Percentiles rank a stretch among this genome's conserved stretches.
Evolutionary conservation across 2,329 filamentous ascomycete genomes (phyloP).

Genomic region (Zymoseptoria crescenta): DNA sequence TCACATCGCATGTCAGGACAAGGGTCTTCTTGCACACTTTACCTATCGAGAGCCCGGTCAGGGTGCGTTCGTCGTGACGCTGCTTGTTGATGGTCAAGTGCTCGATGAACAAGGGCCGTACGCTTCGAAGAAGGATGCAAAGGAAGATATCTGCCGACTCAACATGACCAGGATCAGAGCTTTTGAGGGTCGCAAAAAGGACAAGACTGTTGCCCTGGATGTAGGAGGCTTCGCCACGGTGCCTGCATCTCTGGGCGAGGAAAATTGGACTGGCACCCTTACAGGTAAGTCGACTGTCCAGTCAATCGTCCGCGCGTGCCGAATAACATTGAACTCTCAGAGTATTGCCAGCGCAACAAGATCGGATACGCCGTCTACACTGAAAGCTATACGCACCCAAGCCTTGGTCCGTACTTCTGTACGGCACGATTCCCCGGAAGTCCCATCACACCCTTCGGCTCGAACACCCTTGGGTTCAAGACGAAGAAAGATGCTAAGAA

Average conservation of each 20-base stretch:
- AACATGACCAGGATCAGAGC: background rate
- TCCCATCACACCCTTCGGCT: slow-evolving; percentile 31
- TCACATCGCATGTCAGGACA: slow-evolving; percentile 12
- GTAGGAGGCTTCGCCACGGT: background rate
- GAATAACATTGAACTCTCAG: slow-evolving; percentile 18
- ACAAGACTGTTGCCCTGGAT: slow-evolving; percentile 12
- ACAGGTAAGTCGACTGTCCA: slow-evolving; percentile 13
- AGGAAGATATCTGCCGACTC: background rate
- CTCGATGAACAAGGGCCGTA: slow-evolving; percentile 8
- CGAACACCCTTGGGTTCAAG: slow-evolving; percentile 24
- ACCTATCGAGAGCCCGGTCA: slow-evolving; percentile 7
- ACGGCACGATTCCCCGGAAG: slow-evolving; percentile 12
- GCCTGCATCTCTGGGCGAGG: slow-evolving; percentile 12
- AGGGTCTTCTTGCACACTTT: slow-evolving; percentile 12
- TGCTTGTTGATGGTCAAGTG: slow-evolving; percentile 7
- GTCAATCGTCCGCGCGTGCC: background rate
- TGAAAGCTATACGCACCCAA: slow-evolving; percentile 28
- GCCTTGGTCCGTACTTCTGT: slow-evolving; percentile 12
- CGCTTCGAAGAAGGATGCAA: slow-evolving; percentile 6
- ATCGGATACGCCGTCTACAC: slow-evolving; percentile 29
- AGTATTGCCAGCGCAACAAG: slow-evolving; percentile 13
- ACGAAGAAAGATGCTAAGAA: slow-evolving; percentile 37
- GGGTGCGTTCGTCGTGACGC: slow-evolving; percentile 11
- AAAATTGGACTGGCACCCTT: slow-evolving; percentile 35
- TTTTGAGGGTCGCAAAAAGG: slow-evolving; percentile 17